Base-by-base conservation (phyloP, 1,139 yeast species). In the Scheffersomyces titani region DNA sequence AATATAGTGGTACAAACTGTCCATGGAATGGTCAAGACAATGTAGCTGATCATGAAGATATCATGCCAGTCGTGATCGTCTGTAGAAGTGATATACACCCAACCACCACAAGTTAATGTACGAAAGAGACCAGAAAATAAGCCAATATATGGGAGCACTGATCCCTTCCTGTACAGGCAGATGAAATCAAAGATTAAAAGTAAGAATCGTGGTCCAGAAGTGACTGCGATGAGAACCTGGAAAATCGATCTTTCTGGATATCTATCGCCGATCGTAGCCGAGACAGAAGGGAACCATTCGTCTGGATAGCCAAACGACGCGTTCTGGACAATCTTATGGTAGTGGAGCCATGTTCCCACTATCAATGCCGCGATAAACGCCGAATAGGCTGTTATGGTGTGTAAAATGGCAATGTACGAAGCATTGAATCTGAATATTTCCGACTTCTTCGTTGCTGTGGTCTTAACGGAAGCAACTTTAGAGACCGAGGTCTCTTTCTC, bases 1-100 rank as follows among this genome's bases (percentile, higher is more conserved):
- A 87, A 75, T 47, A 74, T 68, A 40, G 89, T 84, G 44, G 88
- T 83, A 52, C 87, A 75, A 18, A 87, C 73, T 50, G 92, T 89
- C 98, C 98, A 94, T 3, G 99, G 99, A 50, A 93, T 79, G 1
- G 98, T 93, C 64, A 94, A 80, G 1, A 92, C 83, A 60, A 94
- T 89, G 74, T 94, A 94, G 46, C 89, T 71, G 62, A 94, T 92
- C 99, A 94, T 94, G 71, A 93, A 93, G 54, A 94, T 86, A 68
- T 94, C 98, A 70, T 94, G 99, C 79, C 89, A 88, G 73, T 93
- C 97, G 67, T 93, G 99, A 70, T 94, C 97, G 70, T 94, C 99
- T 0, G 98, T 92, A 9, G 97, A 90, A 1, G 99, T 94, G 62
- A 94, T 89, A 69, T 94, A 94, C 18, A 96, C 97, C 98, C 98